Base-by-base conservation (phyloP, 257 asterid species). In the Nicotiana paniculata region DNA sequence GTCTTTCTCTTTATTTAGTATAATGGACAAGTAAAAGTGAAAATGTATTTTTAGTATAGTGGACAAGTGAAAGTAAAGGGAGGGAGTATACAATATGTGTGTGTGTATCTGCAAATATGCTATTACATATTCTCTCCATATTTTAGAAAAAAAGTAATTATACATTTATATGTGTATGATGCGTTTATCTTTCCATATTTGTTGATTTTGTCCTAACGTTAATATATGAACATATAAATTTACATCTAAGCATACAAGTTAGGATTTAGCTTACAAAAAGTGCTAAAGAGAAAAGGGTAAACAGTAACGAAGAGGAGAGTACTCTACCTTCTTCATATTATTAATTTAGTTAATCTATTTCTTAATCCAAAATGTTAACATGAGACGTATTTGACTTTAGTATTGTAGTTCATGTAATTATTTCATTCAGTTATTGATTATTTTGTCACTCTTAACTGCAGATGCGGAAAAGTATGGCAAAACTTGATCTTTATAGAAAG, bases 401-500 rank as follows among this genome's bases (percentile, higher is more conserved):
- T 10, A 11, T 39, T 43, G 30, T n/a, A 39, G 58, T 39, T 74
- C 9, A 21, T 72, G 39, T 46, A 6, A 12, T 72, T 74, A 24
- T 33, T 11, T 28, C 33, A 78, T 65, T 35, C 33, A 64, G 32
- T 81, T 81, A 51, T 28, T 65, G 78, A 57, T 81, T 16, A 33
- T 18, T 48, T 81, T 66, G 30, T 51, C 78, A 75, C 55, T 59
- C 30, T 77, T 1, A 21, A 43, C 33, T 37, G 70, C 81, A 87
- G 90, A 83, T 85, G 83, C 81, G 90, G 43, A 87, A 81, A 72
- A 87, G 85, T 79, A 69, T 87, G 66, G 70, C 33, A 65, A 85
- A 87, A 79, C 77, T 87, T 77, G 90, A 87, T 86, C 88, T 87
- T 68, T 87, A 87, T 64, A 83, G 90, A 54, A 87, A 85, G 79